Evolutionary conservation across 2,329 filamentous ascomycete genomes (phyloP).

Genomic region (Calonectria multiphialidica): DNA sequence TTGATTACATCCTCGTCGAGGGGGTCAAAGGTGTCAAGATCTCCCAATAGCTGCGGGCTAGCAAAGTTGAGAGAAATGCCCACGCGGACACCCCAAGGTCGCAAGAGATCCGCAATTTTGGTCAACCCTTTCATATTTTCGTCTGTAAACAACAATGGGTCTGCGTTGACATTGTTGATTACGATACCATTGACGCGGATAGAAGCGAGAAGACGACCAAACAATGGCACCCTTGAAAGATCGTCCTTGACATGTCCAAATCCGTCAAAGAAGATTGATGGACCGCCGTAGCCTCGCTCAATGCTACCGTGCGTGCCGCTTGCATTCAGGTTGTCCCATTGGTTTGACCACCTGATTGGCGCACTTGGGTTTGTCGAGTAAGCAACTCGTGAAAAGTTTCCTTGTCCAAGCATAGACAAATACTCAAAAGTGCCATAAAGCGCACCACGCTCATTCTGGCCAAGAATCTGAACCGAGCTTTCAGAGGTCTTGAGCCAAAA

Average conservation of each 20-base stretch:
- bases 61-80: slow-evolving; percentile 78
- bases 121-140: slow-evolving; percentile 71
- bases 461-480: slow-evolving; percentile 67
- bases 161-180: slow-evolving; percentile 81
- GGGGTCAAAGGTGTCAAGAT: slow-evolving; percentile 73
- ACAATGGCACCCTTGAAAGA: slow-evolving; percentile 69
- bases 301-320: slow-evolving; percentile 62
- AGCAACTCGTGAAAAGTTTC: slow-evolving; percentile 60
- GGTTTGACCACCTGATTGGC: slow-evolving; percentile 77
- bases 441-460: slow-evolving; percentile 74
- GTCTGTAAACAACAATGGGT: slow-evolving; percentile 65
- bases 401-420: slow-evolving; percentile 71
- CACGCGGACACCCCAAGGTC: slow-evolving; percentile 75
- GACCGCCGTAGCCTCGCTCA: slow-evolving; percentile 76
- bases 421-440: slow-evolving; percentile 79
- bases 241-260: slow-evolving; percentile 67
- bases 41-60: slow-evolving; percentile 68
- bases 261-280: slow-evolving; percentile 74
- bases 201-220: slow-evolving; percentile 75
- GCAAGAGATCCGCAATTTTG: slow-evolving; percentile 73
- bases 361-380: slow-evolving; percentile 68
- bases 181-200: slow-evolving; percentile 75
- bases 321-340: slow-evolving; percentile 79
- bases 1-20: slow-evolving; percentile 68
- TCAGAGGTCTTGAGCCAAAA: slow-evolving; percentile 68